Conservation (phyloP, 2,329 filamentous ascomycete genomes). For the Botrytis elliptica region DNA sequence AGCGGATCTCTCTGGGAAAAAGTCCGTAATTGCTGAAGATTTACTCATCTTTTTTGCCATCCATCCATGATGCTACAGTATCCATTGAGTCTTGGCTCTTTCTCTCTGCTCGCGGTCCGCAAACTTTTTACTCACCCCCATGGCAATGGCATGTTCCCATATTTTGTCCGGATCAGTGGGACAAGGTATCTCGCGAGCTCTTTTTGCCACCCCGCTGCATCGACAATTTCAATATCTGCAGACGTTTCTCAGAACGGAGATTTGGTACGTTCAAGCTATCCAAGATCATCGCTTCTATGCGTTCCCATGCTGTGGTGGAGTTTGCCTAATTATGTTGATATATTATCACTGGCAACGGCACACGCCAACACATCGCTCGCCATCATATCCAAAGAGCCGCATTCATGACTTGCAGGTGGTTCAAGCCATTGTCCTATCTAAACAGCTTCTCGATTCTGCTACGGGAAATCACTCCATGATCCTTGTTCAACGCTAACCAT, state of each 20-base stretch:
- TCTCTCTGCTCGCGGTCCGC: constrained; percentile 16
- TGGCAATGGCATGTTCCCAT: constrained; percentile 9
- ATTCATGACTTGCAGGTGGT: constrained; percentile 45
- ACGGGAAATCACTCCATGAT: constrained; percentile 37
- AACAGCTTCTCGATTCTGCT: constrained; percentile 35
- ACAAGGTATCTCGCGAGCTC: constrained; percentile 27
- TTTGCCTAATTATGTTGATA: constrained; percentile 57
- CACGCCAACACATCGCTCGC: constrained; percentile 85
- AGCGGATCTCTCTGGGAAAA: constrained; percentile 33
- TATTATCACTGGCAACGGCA: constrained; percentile 78
- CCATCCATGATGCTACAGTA: constrained; percentile 2
- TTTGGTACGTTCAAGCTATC: constrained; percentile 37
- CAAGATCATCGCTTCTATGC: constrained; percentile 40
- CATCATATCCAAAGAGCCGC: constrained; percentile 59
- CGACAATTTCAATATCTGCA: constrained; percentile 37
- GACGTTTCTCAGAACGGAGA: constrained; percentile 36
- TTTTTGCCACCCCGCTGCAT: constrained; percentile 40
- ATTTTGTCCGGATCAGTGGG: constrained; percentile 20
- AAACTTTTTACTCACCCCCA: constrained; percentile 11
- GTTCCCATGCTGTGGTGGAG: constrained; percentile 55
- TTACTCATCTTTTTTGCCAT: constrained; percentile 17
- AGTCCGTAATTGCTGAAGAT: constrained; percentile 19
- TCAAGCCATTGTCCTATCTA: constrained; percentile 44
- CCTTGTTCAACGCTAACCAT: constrained; percentile 39
- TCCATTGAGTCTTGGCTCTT: constrained; percentile 16